Base-by-base conservation (phyloP, 805 yeast species). In the Suhomyces kilbournensis region DNA sequence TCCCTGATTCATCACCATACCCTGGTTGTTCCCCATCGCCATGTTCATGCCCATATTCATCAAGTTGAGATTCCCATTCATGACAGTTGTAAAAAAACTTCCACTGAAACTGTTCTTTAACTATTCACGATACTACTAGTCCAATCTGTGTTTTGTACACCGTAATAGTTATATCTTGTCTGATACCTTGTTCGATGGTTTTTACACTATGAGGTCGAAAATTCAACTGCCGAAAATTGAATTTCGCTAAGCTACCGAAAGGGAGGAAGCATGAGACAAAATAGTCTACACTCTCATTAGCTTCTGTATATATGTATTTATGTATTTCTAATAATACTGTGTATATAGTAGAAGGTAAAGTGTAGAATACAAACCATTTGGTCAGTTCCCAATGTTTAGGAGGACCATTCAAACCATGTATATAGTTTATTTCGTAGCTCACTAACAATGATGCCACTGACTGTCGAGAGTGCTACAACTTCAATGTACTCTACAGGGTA, bases 21-120 rank as follows among this genome's bases (percentile, higher is more conserved):
- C 51, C 22, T 22, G 48, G 43, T 46, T 46, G 48, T 46, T 46
- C 45, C 45, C 45, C 48, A 46, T 46, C 43, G 40, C 48, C 48
- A 46, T 46, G 22, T 46, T 46, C 46, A 48, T 53, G 25, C 48
- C 53, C 52, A 58, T 54, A 42, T 48, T 52, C 50, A 48, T 49
- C 49, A 53, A 46, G 45, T 49, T 54, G 50, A 49, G 47, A 47
- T 53, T 53, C 30, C 50, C 51, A 45, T 57, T 55, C 54, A 49
- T 54, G 19, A 22, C 15, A 32, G n/a, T n/a, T n/a, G n/a, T n/a
- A n/a, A n/a, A 9, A 15, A 15, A 7, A 35, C 10, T 35, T 9
- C 42, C 14, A 38, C 10, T 30, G 14, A 26, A 25, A 25, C 26
- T 26, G 9, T 8, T 26, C 12, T 26, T 26, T 26, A 28, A 12